Evolutionary conservation across 345 rosid genomes (phyloP).

Genomic region (Syzygium jambos): DNA sequence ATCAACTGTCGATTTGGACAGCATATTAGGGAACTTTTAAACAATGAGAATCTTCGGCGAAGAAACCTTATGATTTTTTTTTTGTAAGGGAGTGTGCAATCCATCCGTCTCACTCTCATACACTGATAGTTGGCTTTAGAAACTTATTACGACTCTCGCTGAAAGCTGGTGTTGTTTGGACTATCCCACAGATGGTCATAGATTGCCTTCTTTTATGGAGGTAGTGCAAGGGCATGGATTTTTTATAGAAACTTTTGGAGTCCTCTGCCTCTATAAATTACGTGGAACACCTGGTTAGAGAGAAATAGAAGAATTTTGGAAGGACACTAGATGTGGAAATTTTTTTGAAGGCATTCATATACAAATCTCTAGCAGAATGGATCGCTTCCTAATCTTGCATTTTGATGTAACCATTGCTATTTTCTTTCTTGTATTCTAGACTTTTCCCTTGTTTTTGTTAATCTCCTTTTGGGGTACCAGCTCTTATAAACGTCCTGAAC

Average conservation of each 20-base stretch:
- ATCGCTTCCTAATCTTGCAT: neutral
- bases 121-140: neutral
- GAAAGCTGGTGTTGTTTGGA: neutral
- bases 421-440: neutral
- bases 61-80: neutral
- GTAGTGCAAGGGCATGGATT: neutral
- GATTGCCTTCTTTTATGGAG: neutral
- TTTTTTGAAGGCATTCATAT: neutral
- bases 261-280: neutral
- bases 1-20: neutral
- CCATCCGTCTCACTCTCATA: neutral
- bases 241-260: neutral
- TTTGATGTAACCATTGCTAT: neutral
- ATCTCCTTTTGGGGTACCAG: neutral
- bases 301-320: neutral
- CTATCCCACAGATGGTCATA: neutral
- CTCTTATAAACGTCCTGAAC: neutral
- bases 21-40: neutral
- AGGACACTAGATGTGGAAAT: neutral
- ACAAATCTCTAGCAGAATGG: neutral
- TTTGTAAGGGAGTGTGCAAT: no score
- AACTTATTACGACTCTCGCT: neutral
- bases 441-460: neutral
- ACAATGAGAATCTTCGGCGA: neutral
- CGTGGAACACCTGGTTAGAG: neutral